phyloP scores from a whole-genome alignment of 352 stramenopile species.

The Globisporangium nunn region DNA sequence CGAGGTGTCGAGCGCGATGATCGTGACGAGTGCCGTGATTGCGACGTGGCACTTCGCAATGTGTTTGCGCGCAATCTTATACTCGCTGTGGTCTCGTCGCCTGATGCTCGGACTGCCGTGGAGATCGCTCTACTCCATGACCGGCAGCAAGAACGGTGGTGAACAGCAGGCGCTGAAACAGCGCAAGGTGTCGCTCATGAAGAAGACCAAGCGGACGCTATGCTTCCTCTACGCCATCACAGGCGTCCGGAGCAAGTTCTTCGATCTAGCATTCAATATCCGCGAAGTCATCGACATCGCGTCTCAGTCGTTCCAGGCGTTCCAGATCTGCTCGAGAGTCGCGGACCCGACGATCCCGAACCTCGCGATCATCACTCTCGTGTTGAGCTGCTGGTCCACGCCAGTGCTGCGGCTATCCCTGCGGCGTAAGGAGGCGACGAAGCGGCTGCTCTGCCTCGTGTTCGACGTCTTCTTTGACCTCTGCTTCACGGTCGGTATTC shows the following conservation, averaged over 20 bases:
- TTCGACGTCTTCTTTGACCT: conserved; percentile 20
- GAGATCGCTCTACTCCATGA: background rate
- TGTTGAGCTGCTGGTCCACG: conserved; percentile 20
- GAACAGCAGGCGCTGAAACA: background rate
- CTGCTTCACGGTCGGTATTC: conserved; percentile 21
- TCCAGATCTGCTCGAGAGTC: conserved; percentile 16
- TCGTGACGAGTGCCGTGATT: background rate
- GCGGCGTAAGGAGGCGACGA: conserved; percentile 8
- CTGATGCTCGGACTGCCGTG: background rate
- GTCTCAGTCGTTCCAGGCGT: conserved; percentile 21
- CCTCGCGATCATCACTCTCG: conserved; percentile 8
- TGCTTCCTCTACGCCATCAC: conserved; percentile 1
- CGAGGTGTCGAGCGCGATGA: conserved; percentile 5
- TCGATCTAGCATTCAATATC: conserved; percentile 13
- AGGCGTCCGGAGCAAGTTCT: conserved; percentile 21
- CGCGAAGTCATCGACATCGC: conserved; percentile 18
- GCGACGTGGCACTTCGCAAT: background rate
- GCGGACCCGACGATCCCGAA: conserved; percentile 7
- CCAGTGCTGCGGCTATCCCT: conserved; percentile 5
- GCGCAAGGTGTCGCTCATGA: background rate
- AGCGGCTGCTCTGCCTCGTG: conserved; percentile 16
- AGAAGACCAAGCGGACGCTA: background rate
- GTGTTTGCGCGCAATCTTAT: background rate
- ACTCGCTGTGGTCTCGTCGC: background rate
- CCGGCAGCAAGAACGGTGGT: background rate